Evolutionary conservation across 192 early-diverging fungal genomes (phyloP), one percentile per base, ranked within the genome.

Genomic region (Coemansia sp.): DNA sequence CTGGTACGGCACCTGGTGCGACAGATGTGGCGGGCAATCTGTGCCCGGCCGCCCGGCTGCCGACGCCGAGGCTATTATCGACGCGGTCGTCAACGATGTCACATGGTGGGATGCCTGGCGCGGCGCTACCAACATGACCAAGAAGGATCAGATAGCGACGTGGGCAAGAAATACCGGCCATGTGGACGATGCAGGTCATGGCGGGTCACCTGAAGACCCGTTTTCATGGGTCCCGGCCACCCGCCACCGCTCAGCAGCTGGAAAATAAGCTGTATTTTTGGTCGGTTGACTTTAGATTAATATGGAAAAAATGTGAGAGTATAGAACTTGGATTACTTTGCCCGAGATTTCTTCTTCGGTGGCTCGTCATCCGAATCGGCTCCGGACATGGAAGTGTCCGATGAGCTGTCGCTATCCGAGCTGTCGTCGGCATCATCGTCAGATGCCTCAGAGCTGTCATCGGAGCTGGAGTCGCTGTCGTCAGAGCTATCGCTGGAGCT

Each of bases 91-190:
- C 6, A 38, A 50, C 29, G 53, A 68, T 15, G 28, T 50, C 8
- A 59, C 67, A 3, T 75, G 72, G 72, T 75, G 72, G 72, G 65
- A 68, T n/a, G 65, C 72, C 6, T 75, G 72, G 72, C 57, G 72
- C 25, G 72, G 72, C 15, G 72, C 72, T 32, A 64, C 55, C 11
- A 68, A 55, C 30, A 60, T 75, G 72, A 61, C 72, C 5, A 75
- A 68, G 50, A 26, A 58, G 34, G 72, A 75, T 54, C 72, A 68
- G 72, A 58, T 75, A 57, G 32, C 31, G 2, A 34, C 65, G 1
- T 75, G 65, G 60, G 8, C 31, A 19, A 50, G 31, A 30, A 53
- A 52, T 32, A 38, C 45, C 7, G 20, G 40, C 40, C 52, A 54
- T 26, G 36, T 21, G 36, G 10, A 32, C 25, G 12, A 48, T 45